These are phyloP conservation scores for Carex parvula DNA, from an alignment of 176 grass and related monocot species.

Conservation along the genomic window DNA sequence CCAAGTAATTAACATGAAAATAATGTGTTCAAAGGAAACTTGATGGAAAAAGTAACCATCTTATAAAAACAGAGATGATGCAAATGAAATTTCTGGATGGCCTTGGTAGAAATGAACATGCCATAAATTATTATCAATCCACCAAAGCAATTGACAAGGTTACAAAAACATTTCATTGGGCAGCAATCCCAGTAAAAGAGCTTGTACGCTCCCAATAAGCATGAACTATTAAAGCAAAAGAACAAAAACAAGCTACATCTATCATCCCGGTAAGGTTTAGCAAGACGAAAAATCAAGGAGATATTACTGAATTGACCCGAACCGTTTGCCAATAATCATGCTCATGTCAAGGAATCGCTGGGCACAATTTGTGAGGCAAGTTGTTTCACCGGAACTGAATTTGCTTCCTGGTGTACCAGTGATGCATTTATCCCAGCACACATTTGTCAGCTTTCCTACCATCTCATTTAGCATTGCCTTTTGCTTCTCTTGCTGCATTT, in stretches of 20 bases:
- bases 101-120: background rate
- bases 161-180: background rate
- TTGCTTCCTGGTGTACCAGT: conserved; percentile 71
- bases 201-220: background rate
- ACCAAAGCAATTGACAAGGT: background rate
- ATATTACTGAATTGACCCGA: conserved; percentile 51
- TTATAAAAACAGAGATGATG: background rate
- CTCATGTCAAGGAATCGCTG: conserved; percentile 72
- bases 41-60: background rate
- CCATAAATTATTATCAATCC: background rate
- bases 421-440: conserved; percentile 93
- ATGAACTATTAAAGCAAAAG: background rate
- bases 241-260: conserved; percentile 6
- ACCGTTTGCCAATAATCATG: conserved; percentile 58
- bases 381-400: conserved; percentile 71
- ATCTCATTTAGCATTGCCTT: conserved; percentile 67
- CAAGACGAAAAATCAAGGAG: background rate
- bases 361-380: conserved; percentile 67
- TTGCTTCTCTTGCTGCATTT: conserved; percentile 76
- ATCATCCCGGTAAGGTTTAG: background rate
- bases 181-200: background rate
- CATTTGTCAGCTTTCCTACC: conserved; percentile 64
- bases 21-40: background rate
- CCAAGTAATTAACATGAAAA: background rate
- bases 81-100: background rate